Evolutionary conservation across 208 protist species (phyloP), one percentile per base, ranked within the genome.

Genomic region (Trypanosoma congolense): DNA sequence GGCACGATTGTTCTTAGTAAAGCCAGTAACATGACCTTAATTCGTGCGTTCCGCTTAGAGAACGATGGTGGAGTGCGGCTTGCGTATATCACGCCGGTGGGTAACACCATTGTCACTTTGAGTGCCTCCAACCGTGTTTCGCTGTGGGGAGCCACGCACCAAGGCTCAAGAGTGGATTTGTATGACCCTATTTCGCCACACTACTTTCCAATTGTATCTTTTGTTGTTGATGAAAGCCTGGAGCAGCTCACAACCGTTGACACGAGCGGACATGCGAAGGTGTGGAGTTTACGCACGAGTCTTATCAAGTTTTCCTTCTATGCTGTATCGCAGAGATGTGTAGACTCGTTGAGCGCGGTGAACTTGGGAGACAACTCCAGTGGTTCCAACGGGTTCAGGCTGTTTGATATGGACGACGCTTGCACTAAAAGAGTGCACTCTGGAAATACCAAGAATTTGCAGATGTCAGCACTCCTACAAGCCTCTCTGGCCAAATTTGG

Each of bases 121-220:
- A 69, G 46, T 49, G 38, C 62, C 9, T 28, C 47, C 0, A 81
- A 81, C 51, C 56, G 51, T 24, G 28, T 77, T 24, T 68, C 65
- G n/a, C 41, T 74, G 25, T 77, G 47, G 56, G 59, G 75, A 46
- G 65, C 46, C 18, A 62, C 65, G 2, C 52, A 77, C 49, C 58
- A 62, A 36, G 47, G 64, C 48, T 66, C 65, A 3, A 36, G 60
- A 19, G 49, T 91, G 9, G 83, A 91, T 49, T 61, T 91, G 29
- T 85, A 83, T 61, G 83, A 91, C 44, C 76, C 83, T 0, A 46
- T 73, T 3, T 67, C 77, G 14, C 77, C 83, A n/a, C 83, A 91
- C 57, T 80, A 80, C 41, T 73, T 73, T 41, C 60, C 53, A 28
- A 78, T 91, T 61, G 68, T 83, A 29, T 45, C 73, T 3, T 57